These are phyloP conservation scores for Daldinia childiae DNA, from an alignment of 495 filamentous ascomycete species.

Conservation along the genomic window DNA sequence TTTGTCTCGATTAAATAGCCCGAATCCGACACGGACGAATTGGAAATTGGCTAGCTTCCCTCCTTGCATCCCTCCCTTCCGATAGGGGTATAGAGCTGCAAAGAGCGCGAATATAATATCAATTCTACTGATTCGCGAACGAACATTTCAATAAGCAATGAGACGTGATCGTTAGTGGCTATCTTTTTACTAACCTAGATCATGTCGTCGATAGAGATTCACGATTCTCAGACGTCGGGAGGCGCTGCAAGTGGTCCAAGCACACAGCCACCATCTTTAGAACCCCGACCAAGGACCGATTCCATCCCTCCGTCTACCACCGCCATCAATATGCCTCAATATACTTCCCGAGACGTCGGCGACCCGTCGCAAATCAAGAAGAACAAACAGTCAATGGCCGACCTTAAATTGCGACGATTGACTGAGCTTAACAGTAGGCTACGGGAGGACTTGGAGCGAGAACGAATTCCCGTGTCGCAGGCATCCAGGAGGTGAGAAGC, in stretches of 20 bases:
- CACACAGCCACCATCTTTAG: constrained; percentile 42
- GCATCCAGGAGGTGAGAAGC: constrained; percentile 82
- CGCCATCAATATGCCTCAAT: constrained; percentile 60
- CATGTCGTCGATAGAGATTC: constrained; percentile 40
- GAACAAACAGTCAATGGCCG: constrained; percentile 99
- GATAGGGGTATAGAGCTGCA: constrained; percentile 36
- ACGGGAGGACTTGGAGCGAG: constrained; percentile 92
- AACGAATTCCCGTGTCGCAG: constrained; percentile 93
- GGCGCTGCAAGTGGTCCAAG: constrained; percentile 37
- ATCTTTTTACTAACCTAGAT: constrained; percentile 27
- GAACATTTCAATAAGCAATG: constrained; percentile 27
- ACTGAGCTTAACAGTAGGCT: constrained; percentile 95
- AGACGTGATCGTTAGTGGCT: constrained; percentile 28
- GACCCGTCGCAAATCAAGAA: constrained; percentile 80
- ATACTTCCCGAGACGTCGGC: constrained; percentile 65
- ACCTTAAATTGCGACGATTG: constrained; percentile 93
- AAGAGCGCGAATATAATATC: constrained; percentile 23
- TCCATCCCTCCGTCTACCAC: constrained; percentile 33
- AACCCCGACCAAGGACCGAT: constrained; percentile 35
- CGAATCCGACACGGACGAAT: constrained; percentile 27
- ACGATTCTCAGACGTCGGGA: constrained; percentile 37
- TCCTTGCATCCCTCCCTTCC: constrained; percentile 44
- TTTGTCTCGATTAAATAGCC: constrained; percentile 30
- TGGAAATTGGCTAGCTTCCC: constrained; percentile 38
- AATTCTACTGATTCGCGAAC: constrained; percentile 12